Evolutionary conservation across 306 rosid species (phyloP).

Genomic region (Prunus salicina): DNA sequence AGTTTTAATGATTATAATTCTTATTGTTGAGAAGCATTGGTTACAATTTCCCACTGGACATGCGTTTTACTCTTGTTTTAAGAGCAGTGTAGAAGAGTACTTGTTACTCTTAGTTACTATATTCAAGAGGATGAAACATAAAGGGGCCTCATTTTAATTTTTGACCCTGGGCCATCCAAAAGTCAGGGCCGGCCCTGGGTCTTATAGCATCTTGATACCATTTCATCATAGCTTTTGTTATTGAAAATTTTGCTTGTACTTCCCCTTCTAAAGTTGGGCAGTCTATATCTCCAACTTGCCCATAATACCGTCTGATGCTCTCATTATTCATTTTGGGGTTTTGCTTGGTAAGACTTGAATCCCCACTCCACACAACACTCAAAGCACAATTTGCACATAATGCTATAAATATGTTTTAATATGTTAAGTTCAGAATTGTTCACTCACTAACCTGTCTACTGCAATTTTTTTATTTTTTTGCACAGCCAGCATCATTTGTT

Average conservation of each 20-base stretch:
- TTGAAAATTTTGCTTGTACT: background rate
- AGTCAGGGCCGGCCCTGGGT: too few relatives aligned
- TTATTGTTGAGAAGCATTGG: background rate
- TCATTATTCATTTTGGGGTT: background rate
- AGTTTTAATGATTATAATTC: background rate
- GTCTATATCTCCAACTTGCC: background rate
- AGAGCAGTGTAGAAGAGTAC: background rate
- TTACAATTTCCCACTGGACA: background rate
- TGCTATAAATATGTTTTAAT: background rate
- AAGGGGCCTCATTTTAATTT: too few relatives aligned
- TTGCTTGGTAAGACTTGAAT: background rate
- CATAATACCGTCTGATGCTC: background rate
- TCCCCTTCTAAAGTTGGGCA: background rate
- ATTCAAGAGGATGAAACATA: too few relatives aligned
- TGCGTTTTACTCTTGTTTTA: background rate
- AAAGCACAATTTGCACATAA: background rate
- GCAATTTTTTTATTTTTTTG: background rate
- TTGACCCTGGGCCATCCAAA: too few relatives aligned
- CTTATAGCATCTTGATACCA: too few relatives aligned
- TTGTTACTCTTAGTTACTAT: background rate
- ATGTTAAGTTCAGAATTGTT: background rate
- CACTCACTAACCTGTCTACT: background rate
- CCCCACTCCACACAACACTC: background rate
- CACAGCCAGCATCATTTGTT: constrained; percentile 3
- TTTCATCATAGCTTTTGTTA: background rate